These are phyloP conservation scores for Cystofilobasidium capitatum DNA, from an alignment of 768 basidiomycete species.

Conservation along the genomic window DNA sequence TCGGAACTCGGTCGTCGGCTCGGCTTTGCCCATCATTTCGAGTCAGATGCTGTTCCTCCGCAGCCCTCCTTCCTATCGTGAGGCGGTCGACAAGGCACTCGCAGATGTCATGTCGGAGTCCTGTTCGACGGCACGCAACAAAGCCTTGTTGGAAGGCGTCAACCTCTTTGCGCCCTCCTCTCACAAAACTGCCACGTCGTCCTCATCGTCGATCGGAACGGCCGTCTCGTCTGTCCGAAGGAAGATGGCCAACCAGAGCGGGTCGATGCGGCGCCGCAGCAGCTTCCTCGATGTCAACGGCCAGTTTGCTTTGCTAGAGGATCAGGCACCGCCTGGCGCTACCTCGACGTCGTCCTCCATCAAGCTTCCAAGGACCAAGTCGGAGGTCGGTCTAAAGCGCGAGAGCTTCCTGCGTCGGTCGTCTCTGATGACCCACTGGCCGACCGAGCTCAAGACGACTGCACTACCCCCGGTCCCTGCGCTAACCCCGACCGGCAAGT, in stretches of 20 bases:
- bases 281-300: constrained; percentile 9
- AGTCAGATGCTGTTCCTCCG: constrained; percentile 19
- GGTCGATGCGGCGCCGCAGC: constrained; percentile 13
- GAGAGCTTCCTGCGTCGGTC: constrained; percentile 22
- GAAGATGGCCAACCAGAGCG: constrained; percentile 13
- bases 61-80: constrained; percentile 10
- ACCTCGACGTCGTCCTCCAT: neutral
- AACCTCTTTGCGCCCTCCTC: neutral
- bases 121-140: constrained; percentile 23
- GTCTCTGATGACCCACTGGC: constrained; percentile 11
- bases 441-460: neutral
- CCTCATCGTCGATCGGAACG: constrained; percentile 10
- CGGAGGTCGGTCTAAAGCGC: constrained; percentile 14
- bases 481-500: neutral
- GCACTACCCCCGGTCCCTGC: neutral
- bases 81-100: constrained; percentile 17
- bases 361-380: constrained; percentile 10
- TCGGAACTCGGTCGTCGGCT: neutral
- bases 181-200: neutral
- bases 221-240: constrained; percentile 20
- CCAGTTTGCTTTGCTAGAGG: neutral
- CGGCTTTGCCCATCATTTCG: neutral
- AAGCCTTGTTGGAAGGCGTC: constrained; percentile 4
- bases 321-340: neutral
- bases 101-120: constrained; percentile 23